A percentile compares a stretch with the other conserved stretches of the same genome.
These are phyloP conservation scores for Lotmaria passim DNA, from an alignment of 208 protist species.

Conservation along the genomic window DNA sequence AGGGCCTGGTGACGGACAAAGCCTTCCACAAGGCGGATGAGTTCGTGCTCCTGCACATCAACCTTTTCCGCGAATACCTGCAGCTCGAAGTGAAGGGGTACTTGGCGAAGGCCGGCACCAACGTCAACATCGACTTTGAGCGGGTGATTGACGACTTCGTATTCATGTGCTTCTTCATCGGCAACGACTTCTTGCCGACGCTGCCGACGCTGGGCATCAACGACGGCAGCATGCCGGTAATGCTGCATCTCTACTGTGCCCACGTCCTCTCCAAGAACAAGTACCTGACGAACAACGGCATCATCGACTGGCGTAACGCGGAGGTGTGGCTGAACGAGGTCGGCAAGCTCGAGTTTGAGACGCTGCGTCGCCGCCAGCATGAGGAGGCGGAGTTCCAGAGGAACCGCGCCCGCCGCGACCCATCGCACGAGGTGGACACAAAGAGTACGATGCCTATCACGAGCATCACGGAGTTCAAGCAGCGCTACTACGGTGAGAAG, in stretches of 20 bases:
- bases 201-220: conserved; percentile 96
- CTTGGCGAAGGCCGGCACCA: conserved; percentile 21
- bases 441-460: conserved; percentile 38
- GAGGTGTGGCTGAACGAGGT: conserved; percentile 79
- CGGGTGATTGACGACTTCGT: conserved; percentile 97
- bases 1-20: conserved; percentile 85
- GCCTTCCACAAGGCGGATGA: conserved; percentile 81
- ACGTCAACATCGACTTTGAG: conserved; percentile 86
- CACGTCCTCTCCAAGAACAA: conserved; percentile 65
- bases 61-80: conserved; percentile 96
- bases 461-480: conserved; percentile 83
- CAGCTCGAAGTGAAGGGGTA: conserved; percentile 82
- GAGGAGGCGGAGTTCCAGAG: conserved; percentile 85
- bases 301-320: conserved; percentile 75
- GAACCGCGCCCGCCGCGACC: conserved; percentile 58
- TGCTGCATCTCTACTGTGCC: conserved; percentile 89
- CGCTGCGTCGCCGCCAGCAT: conserved; percentile 63
- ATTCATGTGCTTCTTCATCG: conserved; percentile 97
- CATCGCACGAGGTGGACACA: conserved; percentile 64
- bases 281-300: conserved; percentile 80
- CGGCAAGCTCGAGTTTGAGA: conserved; percentile 79
- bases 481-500: conserved; percentile 88
- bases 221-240: conserved; percentile 89
- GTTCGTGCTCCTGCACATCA: conserved; percentile 93
- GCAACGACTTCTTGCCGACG: conserved; percentile 99